Conservation (phyloP, 345 rosid genomes). For the Anacardium occidentale region DNA sequence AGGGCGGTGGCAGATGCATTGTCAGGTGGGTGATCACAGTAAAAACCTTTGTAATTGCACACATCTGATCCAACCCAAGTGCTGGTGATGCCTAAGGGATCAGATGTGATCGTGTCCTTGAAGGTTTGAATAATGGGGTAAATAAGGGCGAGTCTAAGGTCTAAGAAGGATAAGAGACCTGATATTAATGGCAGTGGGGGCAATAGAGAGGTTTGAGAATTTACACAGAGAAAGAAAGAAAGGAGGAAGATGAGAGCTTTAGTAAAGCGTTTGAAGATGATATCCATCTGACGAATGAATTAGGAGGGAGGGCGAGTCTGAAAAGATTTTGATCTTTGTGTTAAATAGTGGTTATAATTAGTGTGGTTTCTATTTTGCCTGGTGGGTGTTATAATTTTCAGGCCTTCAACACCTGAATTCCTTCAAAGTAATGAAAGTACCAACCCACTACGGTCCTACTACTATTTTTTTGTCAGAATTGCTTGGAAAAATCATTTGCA, state of each 20-base stretch:
- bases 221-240: neutral
- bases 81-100: slow-evolving; percentile 31
- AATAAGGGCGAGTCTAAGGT: slow-evolving; percentile 23
- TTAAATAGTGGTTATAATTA: neutral
- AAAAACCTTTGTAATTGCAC: slow-evolving; percentile 44
- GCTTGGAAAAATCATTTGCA: too few relatives aligned
- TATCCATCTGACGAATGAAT: slow-evolving; percentile 14
- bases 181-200: slow-evolving; percentile 5
- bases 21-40: slow-evolving; percentile 40
- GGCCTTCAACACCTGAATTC: too few relatives aligned
- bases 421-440: too few relatives aligned
- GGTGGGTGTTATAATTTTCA: too few relatives aligned
- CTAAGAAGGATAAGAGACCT: slow-evolving; percentile 22
- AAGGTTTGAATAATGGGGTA: slow-evolving; percentile 34
- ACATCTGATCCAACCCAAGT: slow-evolving; percentile 42
- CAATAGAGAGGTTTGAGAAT: neutral
- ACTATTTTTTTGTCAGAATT: too few relatives aligned
- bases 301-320: neutral
- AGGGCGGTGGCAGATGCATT: slow-evolving; percentile 37
- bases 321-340: neutral
- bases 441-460: too few relatives aligned
- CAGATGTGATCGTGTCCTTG: slow-evolving; percentile 35
- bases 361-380: slow-evolving; percentile 10
- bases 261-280: neutral
- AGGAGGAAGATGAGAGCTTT: slow-evolving; percentile 12